Conservation (phyloP, 1,139 yeast species). For the Geotrichum restrictum region DNA sequence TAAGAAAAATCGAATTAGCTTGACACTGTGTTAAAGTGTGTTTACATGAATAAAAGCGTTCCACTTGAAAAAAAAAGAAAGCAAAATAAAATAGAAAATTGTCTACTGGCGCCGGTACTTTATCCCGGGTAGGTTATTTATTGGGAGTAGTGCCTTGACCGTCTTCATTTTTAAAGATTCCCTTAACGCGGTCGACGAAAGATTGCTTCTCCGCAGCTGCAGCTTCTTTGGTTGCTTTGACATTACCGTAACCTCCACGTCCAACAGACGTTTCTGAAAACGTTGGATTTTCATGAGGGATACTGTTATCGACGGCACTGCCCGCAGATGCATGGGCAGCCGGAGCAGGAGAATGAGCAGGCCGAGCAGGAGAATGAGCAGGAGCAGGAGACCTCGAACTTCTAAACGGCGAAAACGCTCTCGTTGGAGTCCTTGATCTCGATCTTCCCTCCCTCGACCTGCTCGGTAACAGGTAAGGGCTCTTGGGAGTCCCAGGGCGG, state of each 20-base stretch:
- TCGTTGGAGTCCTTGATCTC: background rate
- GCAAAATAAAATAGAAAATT: too few species aligned
- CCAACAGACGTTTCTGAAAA: conserved; percentile 36
- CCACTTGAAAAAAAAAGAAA: too few species aligned
- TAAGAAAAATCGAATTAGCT: too few species aligned
- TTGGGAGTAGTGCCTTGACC: background rate
- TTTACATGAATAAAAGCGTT: too few species aligned
- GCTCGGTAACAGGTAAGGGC: too few species aligned
- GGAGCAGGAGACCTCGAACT: too few species aligned
- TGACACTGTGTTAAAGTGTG: too few species aligned
- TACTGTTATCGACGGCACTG: background rate
- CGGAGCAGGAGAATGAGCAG: background rate
- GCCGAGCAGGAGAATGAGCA: background rate
- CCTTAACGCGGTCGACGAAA: conserved; percentile 24
- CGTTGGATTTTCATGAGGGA: conserved; percentile 24
- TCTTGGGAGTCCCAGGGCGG: background rate
- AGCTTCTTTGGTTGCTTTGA: conserved; percentile 30
- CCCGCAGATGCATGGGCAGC: too few species aligned
- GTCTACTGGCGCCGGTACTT: too few species aligned
- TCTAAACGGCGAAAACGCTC: too few species aligned
- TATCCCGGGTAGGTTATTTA: too few species aligned
- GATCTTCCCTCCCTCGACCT: background rate
- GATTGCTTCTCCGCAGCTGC: conserved; percentile 22
- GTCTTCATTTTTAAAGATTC: conserved; percentile 4
- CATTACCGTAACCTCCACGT: conserved; percentile 42